Base-by-base conservation (phyloP, 768 basidiomycete species). In the Mycena belliarum region DNA sequence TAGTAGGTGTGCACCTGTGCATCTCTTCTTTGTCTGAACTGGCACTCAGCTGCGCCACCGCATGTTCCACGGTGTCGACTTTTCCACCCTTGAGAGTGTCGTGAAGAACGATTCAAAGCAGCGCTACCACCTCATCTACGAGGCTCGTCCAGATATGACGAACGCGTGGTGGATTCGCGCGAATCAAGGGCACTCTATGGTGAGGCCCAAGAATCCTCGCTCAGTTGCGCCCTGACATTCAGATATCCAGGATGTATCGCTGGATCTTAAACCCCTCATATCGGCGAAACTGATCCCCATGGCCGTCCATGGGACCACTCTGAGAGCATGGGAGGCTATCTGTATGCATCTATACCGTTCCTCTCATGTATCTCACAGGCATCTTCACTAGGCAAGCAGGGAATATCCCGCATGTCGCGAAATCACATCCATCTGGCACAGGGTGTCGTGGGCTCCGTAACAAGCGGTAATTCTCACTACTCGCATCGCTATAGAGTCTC, bases 361-460 rank as follows among this genome's bases (percentile, higher is more conserved):
- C 41, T 32, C 7, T 43, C 21, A 38, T 7, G 38, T 11, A 45
- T 48, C 43, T 26, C 48, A 64, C 18, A 59, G 23, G 12, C 20
- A 11, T n/a, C 46, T 33, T 32, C 25, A 7, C 23, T 26, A 89
- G 87, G 75, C 18, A 68, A 69, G 5, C 72, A 79, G 44, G 88
- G 88, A 0, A 71, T 90, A 12, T 85, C 82, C 1, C 78, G 75
- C 43, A 91, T 90, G 88, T 72, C 68, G 11, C 76, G 90, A 16
- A 88, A 88, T 62, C 88, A 91, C 64, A 84, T 91, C 29, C 90
- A 93, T 68, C 74, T 90, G 24, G 88, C 89, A 0, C 81, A 84
- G 56, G 81, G 85, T 18, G 67, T 85, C 12, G 68, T 73, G 9
- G 80, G 81, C 1, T 73, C 77, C 1, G 80, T 85, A 35, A 76